Conservation (phyloP, 768 basidiomycete genomes). For the Trametes coccinea region DNA sequence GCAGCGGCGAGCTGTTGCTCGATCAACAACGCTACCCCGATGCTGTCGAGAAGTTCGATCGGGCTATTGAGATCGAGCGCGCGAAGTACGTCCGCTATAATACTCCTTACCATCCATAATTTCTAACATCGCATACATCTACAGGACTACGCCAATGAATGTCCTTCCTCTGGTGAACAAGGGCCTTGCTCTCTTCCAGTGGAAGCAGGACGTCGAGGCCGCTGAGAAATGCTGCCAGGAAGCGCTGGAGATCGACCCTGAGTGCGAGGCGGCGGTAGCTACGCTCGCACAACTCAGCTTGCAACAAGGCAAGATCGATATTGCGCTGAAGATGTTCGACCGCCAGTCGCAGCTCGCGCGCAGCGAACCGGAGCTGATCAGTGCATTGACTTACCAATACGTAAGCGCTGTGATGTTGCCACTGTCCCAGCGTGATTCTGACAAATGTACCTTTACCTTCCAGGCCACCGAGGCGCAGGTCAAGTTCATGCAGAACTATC, state of each 20-base stretch:
- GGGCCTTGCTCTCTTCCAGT: constrained; percentile 94
- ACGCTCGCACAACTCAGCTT: constrained; percentile 91
- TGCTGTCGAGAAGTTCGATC: constrained; percentile 90
- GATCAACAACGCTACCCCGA: constrained; percentile 90
- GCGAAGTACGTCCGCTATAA: constrained; percentile 59
- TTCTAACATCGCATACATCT: background rate
- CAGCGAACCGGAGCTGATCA: constrained; percentile 85
- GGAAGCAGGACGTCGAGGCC: constrained; percentile 83
- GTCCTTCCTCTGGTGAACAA: constrained; percentile 96
- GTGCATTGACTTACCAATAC: constrained; percentile 76
- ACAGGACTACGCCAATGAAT: constrained; percentile 57
- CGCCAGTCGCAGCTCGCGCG: constrained; percentile 82
- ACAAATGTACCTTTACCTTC: background rate
- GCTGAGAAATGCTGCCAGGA: constrained; percentile 87
- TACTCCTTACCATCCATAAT: no score
- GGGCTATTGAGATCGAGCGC: constrained; percentile 86
- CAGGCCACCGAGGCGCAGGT: constrained; percentile 83
- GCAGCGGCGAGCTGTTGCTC: constrained; percentile 88
- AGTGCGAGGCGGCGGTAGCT: constrained; percentile 95
- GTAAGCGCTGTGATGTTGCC: constrained; percentile 43
- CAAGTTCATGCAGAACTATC: constrained; percentile 82
- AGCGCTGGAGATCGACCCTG: constrained; percentile 84
- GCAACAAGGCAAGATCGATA: constrained; percentile 86
- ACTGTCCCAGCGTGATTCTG: background rate
- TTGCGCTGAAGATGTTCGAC: constrained; percentile 85